Percentiles rank a stretch among this genome's conserved stretches.
Conservation (phyloP, 139 green algal species). For the Deuterostichococcus epilithicus region DNA sequence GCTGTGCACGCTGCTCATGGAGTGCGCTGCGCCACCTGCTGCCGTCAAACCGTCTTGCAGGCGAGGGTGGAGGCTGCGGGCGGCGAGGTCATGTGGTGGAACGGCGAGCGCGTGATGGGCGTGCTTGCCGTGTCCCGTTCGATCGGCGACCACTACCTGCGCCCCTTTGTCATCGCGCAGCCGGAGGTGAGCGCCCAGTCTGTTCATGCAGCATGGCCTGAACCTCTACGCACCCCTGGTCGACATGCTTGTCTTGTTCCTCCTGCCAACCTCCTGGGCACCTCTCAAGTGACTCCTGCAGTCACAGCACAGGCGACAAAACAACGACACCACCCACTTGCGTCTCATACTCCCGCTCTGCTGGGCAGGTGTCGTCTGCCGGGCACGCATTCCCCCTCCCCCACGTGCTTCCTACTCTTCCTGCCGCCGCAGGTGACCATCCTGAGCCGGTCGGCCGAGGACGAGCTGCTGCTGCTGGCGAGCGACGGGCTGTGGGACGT, state of each 20-base stretch:
- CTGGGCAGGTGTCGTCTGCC: too few species aligned
- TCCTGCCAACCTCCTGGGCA: too few species aligned
- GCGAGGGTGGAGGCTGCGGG: slow-evolving; percentile 68
- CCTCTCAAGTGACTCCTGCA: too few species aligned
- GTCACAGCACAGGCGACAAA: too few species aligned
- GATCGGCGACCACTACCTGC: slow-evolving; percentile 67
- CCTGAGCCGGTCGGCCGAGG: slow-evolving; percentile 38
- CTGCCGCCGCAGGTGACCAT: slow-evolving; percentile 36
- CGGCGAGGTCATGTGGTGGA: slow-evolving; percentile 76
- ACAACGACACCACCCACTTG: too few species aligned
- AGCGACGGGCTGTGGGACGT: slow-evolving; percentile 74
- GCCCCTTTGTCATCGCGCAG: slow-evolving; percentile 68
- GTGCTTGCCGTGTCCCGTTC: slow-evolving; percentile 77
- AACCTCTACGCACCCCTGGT: too few species aligned
- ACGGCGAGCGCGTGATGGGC: slow-evolving; percentile 76
- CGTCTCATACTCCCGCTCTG: too few species aligned
- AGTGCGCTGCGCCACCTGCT: too few species aligned
- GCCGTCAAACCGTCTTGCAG: too few species aligned
- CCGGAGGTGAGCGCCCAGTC: slow-evolving; percentile 39
- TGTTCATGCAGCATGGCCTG: neutral
- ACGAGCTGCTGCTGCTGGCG: slow-evolving; percentile 76
- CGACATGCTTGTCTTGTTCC: too few species aligned
- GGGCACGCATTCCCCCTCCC: neutral
- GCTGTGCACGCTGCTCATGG: too few species aligned
- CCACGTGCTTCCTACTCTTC: neutral